These are phyloP conservation scores for Geum urbanum DNA, from an alignment of 306 rosid species.

Conservation along the genomic window DNA sequence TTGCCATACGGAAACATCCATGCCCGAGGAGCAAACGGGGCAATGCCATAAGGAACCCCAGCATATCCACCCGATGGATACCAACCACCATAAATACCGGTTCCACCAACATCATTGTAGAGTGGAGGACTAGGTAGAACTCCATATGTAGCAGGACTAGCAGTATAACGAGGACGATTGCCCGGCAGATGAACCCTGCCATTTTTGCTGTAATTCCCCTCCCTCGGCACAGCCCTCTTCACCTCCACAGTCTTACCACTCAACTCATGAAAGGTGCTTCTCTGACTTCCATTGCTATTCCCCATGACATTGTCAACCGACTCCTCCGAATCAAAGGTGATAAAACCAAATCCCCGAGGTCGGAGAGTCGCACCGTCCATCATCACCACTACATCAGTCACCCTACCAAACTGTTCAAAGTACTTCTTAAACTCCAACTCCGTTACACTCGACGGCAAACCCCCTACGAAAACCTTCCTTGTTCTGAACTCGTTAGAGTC, in stretches of 20 bases:
- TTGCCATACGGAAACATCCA: conserved; percentile 40
- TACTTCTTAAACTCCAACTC: conserved; percentile 65
- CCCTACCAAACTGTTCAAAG: conserved; percentile 66
- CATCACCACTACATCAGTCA: conserved; percentile 85
- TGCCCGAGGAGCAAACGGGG: conserved; percentile 38
- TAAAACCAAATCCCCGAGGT: conserved; percentile 86
- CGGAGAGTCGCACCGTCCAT: conserved; percentile 63
- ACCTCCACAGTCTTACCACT: conserved; percentile 79
- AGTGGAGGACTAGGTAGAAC: conserved; percentile 34
- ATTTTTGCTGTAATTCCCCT: conserved; percentile 27
- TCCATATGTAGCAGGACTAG: conserved; percentile 28
- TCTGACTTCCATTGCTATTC: conserved; percentile 11
- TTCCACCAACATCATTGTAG: conserved; percentile 37
- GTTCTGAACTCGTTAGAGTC: conserved; percentile 38
- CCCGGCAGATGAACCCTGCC: conserved; percentile 31
- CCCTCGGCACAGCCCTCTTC: conserved; percentile 83
- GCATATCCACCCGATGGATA: conserved; percentile 46
- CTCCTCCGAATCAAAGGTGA: conserved; percentile 68
- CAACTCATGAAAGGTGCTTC: conserved; percentile 51
- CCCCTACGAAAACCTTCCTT: conserved; percentile 82
- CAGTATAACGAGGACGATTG: conserved; percentile 21
- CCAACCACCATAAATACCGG: conserved; percentile 45
- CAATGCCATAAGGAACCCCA: conserved; percentile 42
- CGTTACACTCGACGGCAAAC: conserved; percentile 55
- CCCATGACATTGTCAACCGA: conserved; percentile 59